Evolutionary conservation across 345 rosid species (phyloP).

Genomic region (Hirschfeldia incana): DNA sequence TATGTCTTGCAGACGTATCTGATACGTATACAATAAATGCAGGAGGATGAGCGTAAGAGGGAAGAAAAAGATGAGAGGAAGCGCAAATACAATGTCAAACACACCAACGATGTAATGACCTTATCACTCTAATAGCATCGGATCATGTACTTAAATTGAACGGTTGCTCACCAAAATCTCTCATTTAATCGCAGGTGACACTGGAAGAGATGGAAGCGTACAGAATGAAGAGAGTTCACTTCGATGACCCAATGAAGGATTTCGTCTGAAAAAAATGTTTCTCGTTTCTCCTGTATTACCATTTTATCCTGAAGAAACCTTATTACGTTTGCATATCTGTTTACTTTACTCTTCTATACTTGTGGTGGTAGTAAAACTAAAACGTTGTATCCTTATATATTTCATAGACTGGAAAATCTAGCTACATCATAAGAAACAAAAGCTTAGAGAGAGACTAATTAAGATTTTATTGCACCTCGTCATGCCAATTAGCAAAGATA

Average conservation of each 20-base stretch:
- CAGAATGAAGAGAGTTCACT: neutral
- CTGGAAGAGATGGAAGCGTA: slow-evolving; percentile 66
- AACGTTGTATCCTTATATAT: slow-evolving; percentile 6
- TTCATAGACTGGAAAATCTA: slow-evolving; percentile 17
- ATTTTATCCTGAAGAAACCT: neutral
- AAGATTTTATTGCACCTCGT: neutral
- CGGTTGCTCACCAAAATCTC: neutral
- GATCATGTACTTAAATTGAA: neutral
- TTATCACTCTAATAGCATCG: neutral
- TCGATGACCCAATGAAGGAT: neutral
- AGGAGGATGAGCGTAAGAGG: slow-evolving; percentile 57
- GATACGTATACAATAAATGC: slow-evolving; percentile 41
- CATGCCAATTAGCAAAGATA: neutral
- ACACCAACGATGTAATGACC: slow-evolving; percentile 48
- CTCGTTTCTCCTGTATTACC: neutral
- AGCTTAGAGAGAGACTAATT: neutral
- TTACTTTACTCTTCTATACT: neutral
- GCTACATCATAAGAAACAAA: neutral
- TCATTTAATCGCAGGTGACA: slow-evolving; percentile 34
- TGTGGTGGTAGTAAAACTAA: neutral
- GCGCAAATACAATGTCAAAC: slow-evolving; percentile 61
- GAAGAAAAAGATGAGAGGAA: slow-evolving; percentile 68
- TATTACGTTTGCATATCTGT: neutral
- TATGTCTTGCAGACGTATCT: slow-evolving; percentile 10
- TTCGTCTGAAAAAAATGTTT: neutral